Evolutionary conservation across 2,329 filamentous ascomycete genomes (phyloP).

Genomic region (Pleomassaria siparia): DNA sequence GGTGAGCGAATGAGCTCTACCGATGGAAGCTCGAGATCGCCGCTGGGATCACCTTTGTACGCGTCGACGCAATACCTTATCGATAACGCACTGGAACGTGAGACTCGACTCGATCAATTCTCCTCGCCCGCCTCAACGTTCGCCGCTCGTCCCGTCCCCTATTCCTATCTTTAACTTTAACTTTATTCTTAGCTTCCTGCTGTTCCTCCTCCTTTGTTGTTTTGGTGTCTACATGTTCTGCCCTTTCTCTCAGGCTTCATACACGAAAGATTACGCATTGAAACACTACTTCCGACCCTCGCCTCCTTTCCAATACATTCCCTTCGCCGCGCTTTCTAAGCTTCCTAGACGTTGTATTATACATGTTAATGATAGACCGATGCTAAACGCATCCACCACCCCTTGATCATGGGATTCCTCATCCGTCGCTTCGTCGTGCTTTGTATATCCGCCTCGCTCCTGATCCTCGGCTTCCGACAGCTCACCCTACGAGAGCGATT

Average conservation of each 20-base stretch:
- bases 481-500: constrained; percentile 20
- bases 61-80: background rate
- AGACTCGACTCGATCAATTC: background rate
- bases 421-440: constrained; percentile 34
- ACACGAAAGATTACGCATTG: background rate
- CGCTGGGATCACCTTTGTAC: background rate
- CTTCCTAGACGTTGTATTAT: background rate
- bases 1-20: background rate
- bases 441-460: constrained; percentile 25
- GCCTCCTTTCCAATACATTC: constrained; percentile 1
- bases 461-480: constrained; percentile 36
- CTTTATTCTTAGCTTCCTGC: background rate
- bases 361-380: constrained; percentile 8
- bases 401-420: constrained; percentile 26
- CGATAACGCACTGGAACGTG: constrained; percentile 1
- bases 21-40: background rate
- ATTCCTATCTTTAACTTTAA: background rate
- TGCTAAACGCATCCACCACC: constrained; percentile 4
- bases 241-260: background rate
- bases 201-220: too few species aligned
- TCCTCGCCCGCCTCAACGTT: background rate
- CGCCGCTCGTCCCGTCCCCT: background rate
- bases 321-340: background rate
- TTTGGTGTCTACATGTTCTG: background rate
- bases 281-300: too few species aligned